Percentiles rank a stretch among this genome's conserved stretches.
Conservation (phyloP, 352 stramenopile species). For the Globisporangium cederbergense region DNA sequence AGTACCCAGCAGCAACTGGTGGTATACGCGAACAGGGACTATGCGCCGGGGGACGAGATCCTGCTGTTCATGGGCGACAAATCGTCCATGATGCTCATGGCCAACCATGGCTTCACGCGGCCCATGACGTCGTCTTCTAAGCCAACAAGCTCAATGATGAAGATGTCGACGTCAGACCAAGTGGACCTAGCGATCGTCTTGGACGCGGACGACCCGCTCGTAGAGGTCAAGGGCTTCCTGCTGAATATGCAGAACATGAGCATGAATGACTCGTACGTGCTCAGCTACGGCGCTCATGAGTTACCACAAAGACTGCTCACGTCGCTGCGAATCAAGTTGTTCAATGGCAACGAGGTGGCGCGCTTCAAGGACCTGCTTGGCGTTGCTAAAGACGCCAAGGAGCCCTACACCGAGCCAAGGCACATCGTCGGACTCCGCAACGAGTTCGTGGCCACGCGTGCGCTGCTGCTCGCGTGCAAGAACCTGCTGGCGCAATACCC, state of each 20-base stretch:
- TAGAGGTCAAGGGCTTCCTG: conserved; percentile 37
- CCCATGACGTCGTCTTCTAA: conserved; percentile 8
- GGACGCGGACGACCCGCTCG: conserved; percentile 32
- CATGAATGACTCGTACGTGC: conserved; percentile 37
- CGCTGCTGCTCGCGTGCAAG: conserved; percentile 35
- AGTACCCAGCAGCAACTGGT: conserved; percentile 26
- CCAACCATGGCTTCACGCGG: conserved; percentile 42
- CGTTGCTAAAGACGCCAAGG: conserved; percentile 9
- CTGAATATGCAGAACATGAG: conserved; percentile 34
- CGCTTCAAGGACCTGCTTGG: conserved; percentile 29
- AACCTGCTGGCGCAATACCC: conserved; percentile 37
- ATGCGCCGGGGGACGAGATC: conserved; percentile 29
- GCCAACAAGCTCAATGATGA: not conserved
- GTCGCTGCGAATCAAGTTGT: conserved; percentile 48
- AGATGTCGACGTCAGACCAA: conserved; percentile 25
- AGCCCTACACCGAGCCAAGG: conserved; percentile 4
- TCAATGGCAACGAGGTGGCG: conserved; percentile 29
- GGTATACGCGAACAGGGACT: conserved; percentile 31
- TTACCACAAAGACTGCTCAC: conserved; percentile 19
- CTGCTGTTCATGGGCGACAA: conserved; percentile 28
- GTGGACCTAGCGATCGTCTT: conserved; percentile 44
- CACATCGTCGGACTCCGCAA: conserved; percentile 42
- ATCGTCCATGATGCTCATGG: conserved; percentile 40
- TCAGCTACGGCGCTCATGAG: conserved; percentile 21
- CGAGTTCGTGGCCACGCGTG: conserved; percentile 44